phyloP scores from a whole-genome alignment of 2,329 filamentous ascomycete species.

The Zymoseptoria ardabiliae region DNA sequence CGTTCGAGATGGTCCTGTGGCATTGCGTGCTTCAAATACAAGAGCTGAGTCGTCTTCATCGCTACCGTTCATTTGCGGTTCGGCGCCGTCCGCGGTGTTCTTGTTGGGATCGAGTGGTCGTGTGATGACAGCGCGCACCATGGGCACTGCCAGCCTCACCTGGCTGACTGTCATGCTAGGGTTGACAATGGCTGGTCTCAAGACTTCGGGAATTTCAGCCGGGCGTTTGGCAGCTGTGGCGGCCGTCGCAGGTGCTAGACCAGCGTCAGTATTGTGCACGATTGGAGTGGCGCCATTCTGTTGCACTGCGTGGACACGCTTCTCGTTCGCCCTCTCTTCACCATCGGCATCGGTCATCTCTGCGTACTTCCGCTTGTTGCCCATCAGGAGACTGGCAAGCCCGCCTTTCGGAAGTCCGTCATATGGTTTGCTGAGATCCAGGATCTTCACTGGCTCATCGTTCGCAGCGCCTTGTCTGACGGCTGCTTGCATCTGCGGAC shows the following conservation, averaged over 20 bases:
- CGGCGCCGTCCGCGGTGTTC: constrained; percentile 34
- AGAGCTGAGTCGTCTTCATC: constrained; percentile 55
- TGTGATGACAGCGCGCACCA: constrained; percentile 73
- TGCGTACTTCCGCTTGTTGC: constrained; percentile 82
- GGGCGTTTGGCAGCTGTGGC: constrained; percentile 43
- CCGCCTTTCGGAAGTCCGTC: constrained; percentile 89
- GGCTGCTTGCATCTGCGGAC: constrained; percentile 77
- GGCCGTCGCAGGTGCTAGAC: constrained; percentile 66
- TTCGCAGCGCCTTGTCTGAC: constrained; percentile 48
- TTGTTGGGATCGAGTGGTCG: constrained; percentile 66
- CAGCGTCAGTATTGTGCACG: constrained; percentile 67
- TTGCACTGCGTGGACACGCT: constrained; percentile 51
- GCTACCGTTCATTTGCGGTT: constrained; percentile 35
- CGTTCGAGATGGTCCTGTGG: constrained; percentile 52
- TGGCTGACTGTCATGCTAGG: constrained; percentile 76
- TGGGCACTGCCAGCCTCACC: constrained; percentile 78
- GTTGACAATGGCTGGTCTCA: constrained; percentile 80
- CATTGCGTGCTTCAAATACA: constrained; percentile 84
- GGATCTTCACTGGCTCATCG: constrained; percentile 48
- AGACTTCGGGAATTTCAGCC: constrained; percentile 62
- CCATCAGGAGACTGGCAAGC: constrained; percentile 74
- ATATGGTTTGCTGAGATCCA: constrained; percentile 89
- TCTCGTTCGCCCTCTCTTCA: constrained; percentile 58
- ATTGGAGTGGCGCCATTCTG: constrained; percentile 63
- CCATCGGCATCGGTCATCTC: constrained; percentile 68